Evolutionary conservation across 352 stramenopile genomes (phyloP), one percentile per base, ranked within the genome.

Genomic region (Phytophthora rubi): DNA sequence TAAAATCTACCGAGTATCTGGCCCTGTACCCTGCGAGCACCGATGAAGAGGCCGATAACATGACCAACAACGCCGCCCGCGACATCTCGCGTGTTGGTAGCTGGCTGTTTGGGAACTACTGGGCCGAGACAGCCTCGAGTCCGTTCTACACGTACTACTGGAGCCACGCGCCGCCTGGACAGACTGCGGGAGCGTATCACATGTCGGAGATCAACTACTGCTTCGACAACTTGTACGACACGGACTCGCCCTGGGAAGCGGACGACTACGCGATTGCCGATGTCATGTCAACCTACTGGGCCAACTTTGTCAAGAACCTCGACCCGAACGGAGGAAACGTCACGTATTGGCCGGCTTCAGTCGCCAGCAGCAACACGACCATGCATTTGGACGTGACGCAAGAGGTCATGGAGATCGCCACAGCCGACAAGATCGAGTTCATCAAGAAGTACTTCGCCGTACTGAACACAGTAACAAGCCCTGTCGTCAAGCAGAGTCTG

Each of bases 201-300:
- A 64, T 64, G 66, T 64, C 65, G 16, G 65, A 73, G 59, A 73
- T 73, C 65, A 73, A 68, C 53, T 73, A 73, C 59, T 60, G 57
- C 21, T 64, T 73, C 53, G 51, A 69, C 53, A 73, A 73, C 54
- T 47, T 73, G 48, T 68, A 73, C 53, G 53, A 53, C 59, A 69
- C 66, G 26, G 66, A 69, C 33, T 60, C 16, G 13, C 58, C 53
- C 18, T 72, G 65, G 59, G 53, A 47, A 37, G 52, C 30, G 4
- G 59, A 64, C 26, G 66, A 73, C 48, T 73, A 62, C 48, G 47
- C 35, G 23, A 55, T 73, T 15, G 66, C 66, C 21, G 59, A 63
- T n/a, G 48, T 57, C 21, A 69, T 69, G 53, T 62, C 53, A 4
- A 55, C 45, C 28, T 73, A 73, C 59, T 73, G 66, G 66, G 45